Evolutionary conservation across 441 rosid genomes (phyloP).

Genomic region (Metrosideros polymorpha): DNA sequence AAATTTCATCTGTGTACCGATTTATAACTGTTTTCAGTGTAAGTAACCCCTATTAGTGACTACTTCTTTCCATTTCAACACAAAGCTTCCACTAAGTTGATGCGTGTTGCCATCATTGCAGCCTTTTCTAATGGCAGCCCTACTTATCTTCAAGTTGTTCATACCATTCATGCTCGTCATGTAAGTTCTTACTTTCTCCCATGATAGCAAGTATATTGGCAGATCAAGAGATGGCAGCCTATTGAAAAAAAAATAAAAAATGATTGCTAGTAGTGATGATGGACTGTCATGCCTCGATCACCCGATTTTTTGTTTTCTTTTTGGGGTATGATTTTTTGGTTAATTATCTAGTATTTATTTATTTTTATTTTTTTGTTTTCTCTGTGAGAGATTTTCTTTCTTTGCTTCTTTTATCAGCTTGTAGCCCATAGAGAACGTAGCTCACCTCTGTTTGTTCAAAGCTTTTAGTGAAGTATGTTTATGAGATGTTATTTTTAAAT

Average conservation of each 20-base stretch:
- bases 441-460: neutral
- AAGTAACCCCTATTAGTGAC: constrained; percentile 23
- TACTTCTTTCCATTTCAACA: neutral
- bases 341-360: neutral
- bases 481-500: neutral
- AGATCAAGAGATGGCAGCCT: neutral
- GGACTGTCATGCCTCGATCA: neutral
- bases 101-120: constrained; percentile 20
- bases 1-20: constrained; percentile 92
- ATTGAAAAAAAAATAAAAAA: neutral
- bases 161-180: constrained; percentile 97
- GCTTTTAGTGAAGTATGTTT: neutral
- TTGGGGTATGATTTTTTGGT: neutral
- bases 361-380: neutral
- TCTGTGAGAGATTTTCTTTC: neutral
- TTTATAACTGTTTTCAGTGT: constrained; percentile 95
- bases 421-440: neutral
- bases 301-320: neutral
- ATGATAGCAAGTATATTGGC: neutral
- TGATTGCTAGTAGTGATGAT: neutral
- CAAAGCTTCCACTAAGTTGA: constrained; percentile 4
- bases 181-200: constrained; percentile 38
- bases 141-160: constrained; percentile 87
- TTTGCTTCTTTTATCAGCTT: neutral
- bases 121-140: constrained; percentile 98